These are phyloP conservation scores for Saccharomyces hybrid DNA, from an alignment of 1,139 yeast species.

Conservation along the genomic window DNA sequence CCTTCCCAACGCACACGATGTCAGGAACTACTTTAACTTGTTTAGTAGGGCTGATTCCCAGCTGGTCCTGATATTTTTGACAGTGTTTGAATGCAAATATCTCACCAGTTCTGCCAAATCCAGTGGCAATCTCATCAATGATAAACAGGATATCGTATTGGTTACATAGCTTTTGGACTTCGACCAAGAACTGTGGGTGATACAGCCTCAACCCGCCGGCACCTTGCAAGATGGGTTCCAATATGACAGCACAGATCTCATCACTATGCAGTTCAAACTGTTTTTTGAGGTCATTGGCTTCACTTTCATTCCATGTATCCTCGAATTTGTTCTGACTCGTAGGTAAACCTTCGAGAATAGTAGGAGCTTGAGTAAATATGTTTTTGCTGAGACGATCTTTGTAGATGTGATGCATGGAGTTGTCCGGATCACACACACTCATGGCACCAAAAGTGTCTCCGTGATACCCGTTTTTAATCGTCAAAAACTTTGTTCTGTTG, in stretches of 20 bases:
- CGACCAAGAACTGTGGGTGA: conserved; percentile 29
- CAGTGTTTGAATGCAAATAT: conserved; percentile 30
- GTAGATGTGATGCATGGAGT: conserved; percentile 31
- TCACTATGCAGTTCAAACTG: conserved; percentile 23
- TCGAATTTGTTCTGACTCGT: conserved; percentile 6
- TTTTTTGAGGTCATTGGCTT: conserved; percentile 24
- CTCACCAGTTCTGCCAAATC: conserved; percentile 33
- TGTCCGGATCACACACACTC: conserved; percentile 30
- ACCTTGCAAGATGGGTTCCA: conserved; percentile 36
- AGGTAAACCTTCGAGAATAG: conserved; percentile 14
- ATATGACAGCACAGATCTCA: conserved; percentile 32
- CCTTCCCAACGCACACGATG: conserved; percentile 30
- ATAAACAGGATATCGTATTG: conserved; percentile 30
- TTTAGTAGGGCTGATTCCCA: conserved; percentile 7
- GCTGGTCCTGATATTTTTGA: conserved; percentile 11
- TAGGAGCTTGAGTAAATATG: conserved; percentile 28
- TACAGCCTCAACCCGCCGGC: conserved; percentile 35
- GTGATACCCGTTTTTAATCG: conserved; percentile 27
- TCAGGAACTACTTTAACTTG: conserved; percentile 30
- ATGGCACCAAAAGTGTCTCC: conserved; percentile 32
- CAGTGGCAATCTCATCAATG: conserved; percentile 34
- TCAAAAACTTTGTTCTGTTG: conserved; percentile 19
- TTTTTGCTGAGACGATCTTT: conserved; percentile 28
- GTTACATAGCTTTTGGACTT: conserved; percentile 30
- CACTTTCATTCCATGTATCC: conserved; percentile 14